Conservation (phyloP, 306 rosid genomes). For the Abrus precatorius region DNA sequence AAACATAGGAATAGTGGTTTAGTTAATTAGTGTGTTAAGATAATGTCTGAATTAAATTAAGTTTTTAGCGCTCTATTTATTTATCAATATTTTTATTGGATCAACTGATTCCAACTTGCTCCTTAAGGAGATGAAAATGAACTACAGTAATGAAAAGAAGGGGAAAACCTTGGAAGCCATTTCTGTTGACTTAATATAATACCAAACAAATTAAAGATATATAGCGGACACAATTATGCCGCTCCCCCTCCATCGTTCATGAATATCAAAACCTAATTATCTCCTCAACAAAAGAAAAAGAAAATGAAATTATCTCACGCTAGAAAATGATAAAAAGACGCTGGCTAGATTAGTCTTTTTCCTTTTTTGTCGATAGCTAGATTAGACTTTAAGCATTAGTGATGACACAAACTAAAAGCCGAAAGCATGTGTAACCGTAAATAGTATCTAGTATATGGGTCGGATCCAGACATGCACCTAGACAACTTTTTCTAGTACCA, state of each 20-base stretch:
- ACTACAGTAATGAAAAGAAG: not conserved
- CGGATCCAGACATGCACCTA: not conserved
- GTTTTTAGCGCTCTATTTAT: not conserved
- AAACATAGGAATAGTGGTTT: not conserved
- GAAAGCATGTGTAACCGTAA: not conserved
- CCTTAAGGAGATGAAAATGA: not conserved
- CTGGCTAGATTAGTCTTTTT: not conserved
- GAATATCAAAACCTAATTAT: slow-evolving; percentile 2
- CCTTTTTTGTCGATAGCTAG: not conserved
- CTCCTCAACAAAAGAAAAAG: too few species aligned
- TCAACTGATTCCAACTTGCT: not conserved
- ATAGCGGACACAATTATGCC: not conserved
- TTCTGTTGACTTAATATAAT: not conserved
- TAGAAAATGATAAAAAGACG: not conserved
- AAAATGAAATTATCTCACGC: not conserved
- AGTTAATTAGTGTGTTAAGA: not conserved
- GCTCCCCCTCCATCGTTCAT: not conserved
- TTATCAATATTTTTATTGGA: not conserved
- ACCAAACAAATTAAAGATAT: not conserved
- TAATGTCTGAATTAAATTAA: too few species aligned
- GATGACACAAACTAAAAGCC: not conserved
- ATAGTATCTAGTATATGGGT: not conserved
- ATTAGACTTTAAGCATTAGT: not conserved
- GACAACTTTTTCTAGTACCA: slow-evolving; percentile 7
- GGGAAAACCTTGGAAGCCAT: too few species aligned